Conservation (phyloP, 495 filamentous ascomycete genomes). For the Durotheca rogersii region DNA sequence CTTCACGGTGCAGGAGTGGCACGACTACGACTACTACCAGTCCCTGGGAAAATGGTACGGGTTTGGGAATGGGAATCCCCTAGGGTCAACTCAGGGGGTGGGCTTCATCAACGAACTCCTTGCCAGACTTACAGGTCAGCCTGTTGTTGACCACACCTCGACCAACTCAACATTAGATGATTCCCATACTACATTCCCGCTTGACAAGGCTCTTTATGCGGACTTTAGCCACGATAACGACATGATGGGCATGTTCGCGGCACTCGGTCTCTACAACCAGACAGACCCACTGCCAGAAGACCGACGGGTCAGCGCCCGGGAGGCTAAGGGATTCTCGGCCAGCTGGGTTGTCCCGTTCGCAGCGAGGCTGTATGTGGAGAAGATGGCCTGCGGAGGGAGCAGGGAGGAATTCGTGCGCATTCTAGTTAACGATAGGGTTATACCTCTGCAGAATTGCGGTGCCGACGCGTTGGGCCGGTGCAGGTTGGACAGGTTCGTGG, state of each 20-base stretch:
- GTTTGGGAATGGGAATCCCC: slow-evolving; percentile 69
- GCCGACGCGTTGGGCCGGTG: slow-evolving; percentile 70
- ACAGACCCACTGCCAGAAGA: slow-evolving; percentile 52
- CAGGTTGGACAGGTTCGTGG: slow-evolving; percentile 61
- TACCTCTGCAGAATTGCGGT: slow-evolving; percentile 65
- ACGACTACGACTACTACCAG: slow-evolving; percentile 73
- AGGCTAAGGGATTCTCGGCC: slow-evolving; percentile 59
- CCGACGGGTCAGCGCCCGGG: slow-evolving; percentile 42
- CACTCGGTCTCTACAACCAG: slow-evolving; percentile 70
- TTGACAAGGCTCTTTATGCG: slow-evolving; percentile 66
- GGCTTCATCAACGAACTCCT: slow-evolving; percentile 84
- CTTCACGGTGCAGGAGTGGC: slow-evolving; percentile 70
- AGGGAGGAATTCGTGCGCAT: slow-evolving; percentile 67
- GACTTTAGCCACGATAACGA: slow-evolving; percentile 91
- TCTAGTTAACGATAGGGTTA: slow-evolving; percentile 78
- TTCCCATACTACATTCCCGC: slow-evolving; percentile 63
- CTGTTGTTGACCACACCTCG: slow-evolving; percentile 68
- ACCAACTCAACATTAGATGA: slow-evolving; percentile 73
- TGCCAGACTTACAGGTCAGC: slow-evolving; percentile 65
- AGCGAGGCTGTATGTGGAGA: slow-evolving; percentile 76
- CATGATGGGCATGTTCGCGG: slow-evolving; percentile 69
- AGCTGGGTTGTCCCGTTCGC: slow-evolving; percentile 80
- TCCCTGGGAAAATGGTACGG: slow-evolving; percentile 79
- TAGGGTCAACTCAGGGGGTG: slow-evolving; percentile 78
- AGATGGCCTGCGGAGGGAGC: slow-evolving; percentile 64